Conservation (phyloP, 495 filamentous ascomycete species). For the Tricharina praecox region DNA sequence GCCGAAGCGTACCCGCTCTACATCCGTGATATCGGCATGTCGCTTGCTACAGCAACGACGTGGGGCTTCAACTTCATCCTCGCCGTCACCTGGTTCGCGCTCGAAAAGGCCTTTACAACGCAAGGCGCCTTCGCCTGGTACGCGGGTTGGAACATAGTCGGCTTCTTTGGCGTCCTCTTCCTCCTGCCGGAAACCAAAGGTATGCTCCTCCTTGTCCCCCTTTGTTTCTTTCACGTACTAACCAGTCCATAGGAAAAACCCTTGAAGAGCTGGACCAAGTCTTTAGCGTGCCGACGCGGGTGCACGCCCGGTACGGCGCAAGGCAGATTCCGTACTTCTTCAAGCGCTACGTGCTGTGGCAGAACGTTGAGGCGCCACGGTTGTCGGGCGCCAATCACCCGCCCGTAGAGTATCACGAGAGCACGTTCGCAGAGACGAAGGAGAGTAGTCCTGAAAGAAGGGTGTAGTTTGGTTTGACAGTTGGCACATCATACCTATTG, state of each 20-base stretch:
- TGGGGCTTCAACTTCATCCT: conserved; percentile 60
- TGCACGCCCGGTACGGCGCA: conserved; percentile 33
- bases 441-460: background rate
- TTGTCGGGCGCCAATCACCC: background rate
- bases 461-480: too few relatives aligned
- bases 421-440: background rate
- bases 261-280: conserved; percentile 49
- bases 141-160: conserved; percentile 50
- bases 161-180: conserved; percentile 53
- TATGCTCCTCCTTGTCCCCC: background rate
- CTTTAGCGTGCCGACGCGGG: conserved; percentile 36
- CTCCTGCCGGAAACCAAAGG: conserved; percentile 62
- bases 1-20: conserved; percentile 69
- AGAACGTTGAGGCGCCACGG: conserved; percentile 27
- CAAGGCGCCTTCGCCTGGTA: conserved; percentile 40
- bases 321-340: conserved; percentile 35
- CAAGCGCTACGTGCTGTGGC: conserved; percentile 31
- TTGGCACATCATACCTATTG: too few relatives aligned
- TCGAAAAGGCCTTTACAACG: conserved; percentile 40
- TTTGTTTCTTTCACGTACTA: too few relatives aligned
- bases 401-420: conserved; percentile 4
- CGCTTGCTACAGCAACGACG: conserved; percentile 54
- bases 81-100: conserved; percentile 51
- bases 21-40: conserved; percentile 61
- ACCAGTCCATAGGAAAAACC: conserved; percentile 60